phyloP scores from a whole-genome alignment of 306 rosid species.

The Herpetospermum pedunculosum region DNA sequence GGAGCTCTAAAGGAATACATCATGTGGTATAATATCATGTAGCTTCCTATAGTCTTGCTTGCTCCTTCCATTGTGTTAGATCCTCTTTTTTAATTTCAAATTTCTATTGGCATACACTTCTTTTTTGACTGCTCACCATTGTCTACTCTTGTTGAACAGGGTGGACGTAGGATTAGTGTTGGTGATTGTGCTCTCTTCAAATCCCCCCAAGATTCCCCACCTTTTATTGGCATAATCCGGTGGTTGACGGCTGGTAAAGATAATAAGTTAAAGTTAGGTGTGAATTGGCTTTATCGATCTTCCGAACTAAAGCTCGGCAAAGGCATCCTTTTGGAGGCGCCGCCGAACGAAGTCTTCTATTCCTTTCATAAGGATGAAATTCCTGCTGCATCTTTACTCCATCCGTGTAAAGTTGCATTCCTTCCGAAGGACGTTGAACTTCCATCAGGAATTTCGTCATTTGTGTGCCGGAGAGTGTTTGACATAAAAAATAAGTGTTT shows the following conservation, averaged over 20 bases:
- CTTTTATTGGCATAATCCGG: slow-evolving; percentile 69
- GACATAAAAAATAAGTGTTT: slow-evolving; percentile 69
- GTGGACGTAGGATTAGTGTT: slow-evolving; percentile 52
- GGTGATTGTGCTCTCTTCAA: slow-evolving; percentile 90
- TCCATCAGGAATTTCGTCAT: slow-evolving; percentile 65
- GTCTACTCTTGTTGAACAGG: slow-evolving; percentile 23
- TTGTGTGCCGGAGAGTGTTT: slow-evolving; percentile 79
- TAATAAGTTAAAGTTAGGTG: slow-evolving; percentile 40
- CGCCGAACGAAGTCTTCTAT: slow-evolving; percentile 78
- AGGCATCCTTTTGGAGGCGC: slow-evolving; percentile 50
- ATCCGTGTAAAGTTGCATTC: slow-evolving; percentile 89
- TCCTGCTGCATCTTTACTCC: slow-evolving; percentile 63
- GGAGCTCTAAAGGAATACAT: background rate
- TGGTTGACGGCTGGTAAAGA: slow-evolving; percentile 34
- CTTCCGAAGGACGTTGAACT: slow-evolving; percentile 65
- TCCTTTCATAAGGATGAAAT: slow-evolving; percentile 86
- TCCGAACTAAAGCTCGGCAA: slow-evolving; percentile 58
- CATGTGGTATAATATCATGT: background rate
- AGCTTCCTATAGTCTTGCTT: background rate
- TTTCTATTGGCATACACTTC: background rate
- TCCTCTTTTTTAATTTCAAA: background rate
- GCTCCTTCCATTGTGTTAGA: background rate
- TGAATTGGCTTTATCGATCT: slow-evolving; percentile 77
- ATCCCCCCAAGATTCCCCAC: slow-evolving; percentile 49
- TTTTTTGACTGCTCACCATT: background rate